These are phyloP conservation scores for Erodium texanum DNA, from an alignment of 441 rosid species.

Conservation along the genomic window DNA sequence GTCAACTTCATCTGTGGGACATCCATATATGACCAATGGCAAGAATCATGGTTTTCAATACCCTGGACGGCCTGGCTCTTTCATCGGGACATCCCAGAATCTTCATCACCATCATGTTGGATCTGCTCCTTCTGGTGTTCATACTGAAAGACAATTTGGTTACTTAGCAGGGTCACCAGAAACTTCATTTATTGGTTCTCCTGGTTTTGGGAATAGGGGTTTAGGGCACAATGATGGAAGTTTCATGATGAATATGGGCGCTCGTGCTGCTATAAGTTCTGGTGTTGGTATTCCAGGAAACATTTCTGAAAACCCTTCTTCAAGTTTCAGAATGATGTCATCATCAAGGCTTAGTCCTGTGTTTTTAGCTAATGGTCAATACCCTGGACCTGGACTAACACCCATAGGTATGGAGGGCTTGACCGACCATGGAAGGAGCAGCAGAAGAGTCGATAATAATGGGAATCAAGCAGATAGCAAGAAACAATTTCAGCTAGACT, in stretches of 20 bases:
- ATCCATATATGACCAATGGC: conserved; percentile 48
- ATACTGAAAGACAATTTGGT: conserved; percentile 62
- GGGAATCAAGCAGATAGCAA: conserved; percentile 62
- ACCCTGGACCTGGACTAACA: conserved; percentile 44
- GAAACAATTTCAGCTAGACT: conserved; percentile 65
- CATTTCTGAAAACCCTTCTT: conserved; percentile 37
- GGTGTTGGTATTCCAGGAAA: conserved; percentile 43
- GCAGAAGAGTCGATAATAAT: conserved; percentile 49
- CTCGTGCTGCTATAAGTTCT: conserved; percentile 39
- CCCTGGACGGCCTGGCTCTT: conserved; percentile 35
- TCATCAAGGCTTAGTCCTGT: conserved; percentile 56
- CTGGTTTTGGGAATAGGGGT: conserved; percentile 40
- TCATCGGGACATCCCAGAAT: conserved; percentile 28
- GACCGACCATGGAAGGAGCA: conserved; percentile 49
- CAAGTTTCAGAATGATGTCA: conserved; percentile 58
- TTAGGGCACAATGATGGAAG: conserved; percentile 44
- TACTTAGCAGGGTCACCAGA: conserved; percentile 61
- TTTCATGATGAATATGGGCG: conserved; percentile 47
- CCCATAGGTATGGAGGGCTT: conserved; percentile 44
- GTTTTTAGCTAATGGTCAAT: conserved; percentile 46
- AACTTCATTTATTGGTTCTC: conserved; percentile 45
- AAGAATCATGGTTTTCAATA: conserved; percentile 43
- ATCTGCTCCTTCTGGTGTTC: conserved; percentile 72
- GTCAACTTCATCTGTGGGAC: conserved; percentile 48
- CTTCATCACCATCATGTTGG: conserved; percentile 68